Conservation (phyloP, 768 basidiomycete genomes). For the Harrya chromipes region DNA sequence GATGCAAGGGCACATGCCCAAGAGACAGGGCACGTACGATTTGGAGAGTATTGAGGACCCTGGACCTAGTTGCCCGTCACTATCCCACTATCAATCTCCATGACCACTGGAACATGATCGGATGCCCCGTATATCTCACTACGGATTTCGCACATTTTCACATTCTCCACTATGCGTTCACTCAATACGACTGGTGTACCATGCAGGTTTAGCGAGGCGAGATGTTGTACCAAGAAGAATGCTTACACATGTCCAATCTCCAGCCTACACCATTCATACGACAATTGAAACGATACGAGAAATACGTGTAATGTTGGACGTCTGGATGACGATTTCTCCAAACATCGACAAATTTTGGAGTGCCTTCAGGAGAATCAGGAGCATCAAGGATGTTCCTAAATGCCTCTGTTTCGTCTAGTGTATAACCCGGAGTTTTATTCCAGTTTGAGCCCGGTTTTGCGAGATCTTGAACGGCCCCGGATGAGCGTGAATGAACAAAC, state of each 20-base stretch:
- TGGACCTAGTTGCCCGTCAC: constrained; percentile 19
- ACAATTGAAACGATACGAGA: constrained; percentile 80
- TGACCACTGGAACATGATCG: constrained; percentile 77
- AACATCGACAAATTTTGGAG: constrained; percentile 65
- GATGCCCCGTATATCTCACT: constrained; percentile 85
- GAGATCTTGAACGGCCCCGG: constrained; percentile 46
- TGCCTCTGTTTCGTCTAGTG: constrained; percentile 73
- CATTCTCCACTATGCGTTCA: constrained; percentile 59
- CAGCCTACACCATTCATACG: constrained; percentile 80
- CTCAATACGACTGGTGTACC: constrained; percentile 63
- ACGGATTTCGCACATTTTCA: constrained; percentile 83
- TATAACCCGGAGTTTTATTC: constrained; percentile 88
- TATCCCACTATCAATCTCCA: constrained; percentile 61
- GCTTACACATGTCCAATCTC: constrained; percentile 81
- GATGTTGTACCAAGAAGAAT: constrained; percentile 12
- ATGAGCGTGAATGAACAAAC: neutral
- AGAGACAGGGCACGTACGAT: constrained; percentile 79
- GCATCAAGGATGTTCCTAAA: constrained; percentile 67
- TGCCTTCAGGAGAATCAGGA: constrained; percentile 33
- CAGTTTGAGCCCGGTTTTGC: constrained; percentile 69
- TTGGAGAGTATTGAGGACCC: constrained; percentile 71
- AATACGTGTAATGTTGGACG: constrained; percentile 79
- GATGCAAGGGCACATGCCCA: constrained; percentile 86
- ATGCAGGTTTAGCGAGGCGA: constrained; percentile 1
- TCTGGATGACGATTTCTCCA: constrained; percentile 74